A percentile compares a stretch with the other conserved stretches of the same genome.
Evolutionary conservation across 257 asterid genomes (phyloP).

Genomic region (Gentiana straminea): DNA sequence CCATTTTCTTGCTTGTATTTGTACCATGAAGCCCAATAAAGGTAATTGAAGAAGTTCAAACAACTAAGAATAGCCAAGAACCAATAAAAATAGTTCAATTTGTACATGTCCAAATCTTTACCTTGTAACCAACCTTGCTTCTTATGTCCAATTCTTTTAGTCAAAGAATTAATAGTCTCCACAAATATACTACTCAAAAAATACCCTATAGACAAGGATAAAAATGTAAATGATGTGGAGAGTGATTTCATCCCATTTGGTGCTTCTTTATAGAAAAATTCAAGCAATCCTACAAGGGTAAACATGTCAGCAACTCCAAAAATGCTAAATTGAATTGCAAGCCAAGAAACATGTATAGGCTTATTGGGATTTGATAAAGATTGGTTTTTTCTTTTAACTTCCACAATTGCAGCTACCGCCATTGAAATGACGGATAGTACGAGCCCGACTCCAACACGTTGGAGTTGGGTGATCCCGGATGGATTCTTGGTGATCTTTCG

Average conservation of each 20-base stretch:
- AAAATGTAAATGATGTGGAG: conserved; percentile 60
- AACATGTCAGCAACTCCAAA: conserved; percentile 88
- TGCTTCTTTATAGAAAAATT: conserved; percentile 73
- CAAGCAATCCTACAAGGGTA: conserved; percentile 62
- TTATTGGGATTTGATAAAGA: conserved; percentile 19
- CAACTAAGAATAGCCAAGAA: conserved; percentile 62
- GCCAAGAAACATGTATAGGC: conserved; percentile 62
- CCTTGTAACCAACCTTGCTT: conserved; percentile 51
- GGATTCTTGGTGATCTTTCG: conserved; percentile 47
- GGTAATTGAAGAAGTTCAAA: conserved; percentile 52
- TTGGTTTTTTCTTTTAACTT: conserved; percentile 45
- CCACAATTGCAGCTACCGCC: conserved; percentile 51
- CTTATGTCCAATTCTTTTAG: conserved; percentile 25
- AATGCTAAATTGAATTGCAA: conserved; percentile 47
- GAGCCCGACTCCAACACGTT: conserved; percentile 66
- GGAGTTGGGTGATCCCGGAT: conserved; percentile 59
- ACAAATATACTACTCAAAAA: conserved; percentile 65
- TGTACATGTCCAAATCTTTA: conserved; percentile 36
- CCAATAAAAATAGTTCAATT: conserved; percentile 60
- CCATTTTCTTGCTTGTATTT: conserved; percentile 29
- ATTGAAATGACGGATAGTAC: conserved; percentile 57
- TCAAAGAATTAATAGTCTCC: conserved; percentile 40
- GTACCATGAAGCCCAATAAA: conserved; percentile 66
- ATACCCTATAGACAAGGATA: conserved; percentile 56
- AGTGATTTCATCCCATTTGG: conserved; percentile 75